Evolutionary conservation across 768 basidiomycete genomes (phyloP).

Genomic region (Hygrophorus pudorinus): DNA sequence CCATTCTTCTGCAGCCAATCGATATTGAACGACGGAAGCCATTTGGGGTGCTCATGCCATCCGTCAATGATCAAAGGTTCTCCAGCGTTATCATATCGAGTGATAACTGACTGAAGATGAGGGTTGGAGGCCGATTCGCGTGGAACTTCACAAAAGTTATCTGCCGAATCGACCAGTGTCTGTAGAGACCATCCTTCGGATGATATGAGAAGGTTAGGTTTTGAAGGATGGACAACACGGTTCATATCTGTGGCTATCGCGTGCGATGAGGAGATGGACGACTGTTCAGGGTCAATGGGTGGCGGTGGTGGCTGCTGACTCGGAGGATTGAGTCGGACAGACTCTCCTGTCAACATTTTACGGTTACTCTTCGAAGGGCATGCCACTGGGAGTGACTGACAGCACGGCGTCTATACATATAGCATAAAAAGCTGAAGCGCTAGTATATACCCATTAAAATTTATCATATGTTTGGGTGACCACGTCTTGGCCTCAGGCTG

Average conservation of each 20-base stretch:
- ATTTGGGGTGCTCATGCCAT: conserved; percentile 42
- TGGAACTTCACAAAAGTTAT: conserved; percentile 32
- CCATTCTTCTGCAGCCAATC: conserved; percentile 40
- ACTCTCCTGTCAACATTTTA: too few species aligned
- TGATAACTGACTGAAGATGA: conserved; percentile 25
- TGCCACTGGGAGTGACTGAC: too few species aligned
- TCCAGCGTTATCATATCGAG: conserved; percentile 38
- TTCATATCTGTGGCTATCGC: neutral
- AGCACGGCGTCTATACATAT: too few species aligned
- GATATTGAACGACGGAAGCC: conserved; percentile 48
- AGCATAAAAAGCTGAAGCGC: too few species aligned
- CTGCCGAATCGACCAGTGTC: conserved; percentile 23
- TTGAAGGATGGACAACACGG: neutral
- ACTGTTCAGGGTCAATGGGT: neutral
- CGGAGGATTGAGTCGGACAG: too few species aligned
- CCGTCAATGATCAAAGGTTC: conserved; percentile 55
- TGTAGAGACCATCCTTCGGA: conserved; percentile 39
- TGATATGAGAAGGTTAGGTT: neutral
- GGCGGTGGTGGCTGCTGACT: neutral
- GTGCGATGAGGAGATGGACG: neutral
- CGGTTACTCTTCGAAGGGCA: too few species aligned
- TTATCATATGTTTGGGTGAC: too few species aligned
- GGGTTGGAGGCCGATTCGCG: conserved; percentile 26
- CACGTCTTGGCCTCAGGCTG: too few species aligned
- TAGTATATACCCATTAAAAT: neutral